Conservation (phyloP, 352 stramenopile species). For the Phytophthora tentaculata region DNA sequence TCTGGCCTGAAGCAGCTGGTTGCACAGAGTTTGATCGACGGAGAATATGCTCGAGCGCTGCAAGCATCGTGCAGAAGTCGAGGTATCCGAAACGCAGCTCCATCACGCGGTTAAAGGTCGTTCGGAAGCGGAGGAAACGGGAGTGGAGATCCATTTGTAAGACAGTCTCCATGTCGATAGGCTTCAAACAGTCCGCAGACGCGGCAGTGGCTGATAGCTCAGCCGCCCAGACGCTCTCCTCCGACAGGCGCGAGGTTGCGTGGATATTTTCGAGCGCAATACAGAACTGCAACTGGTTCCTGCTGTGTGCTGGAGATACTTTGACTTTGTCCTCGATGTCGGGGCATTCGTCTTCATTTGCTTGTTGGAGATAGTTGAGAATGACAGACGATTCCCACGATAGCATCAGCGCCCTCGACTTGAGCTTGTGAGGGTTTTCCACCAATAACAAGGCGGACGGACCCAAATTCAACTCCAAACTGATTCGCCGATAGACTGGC, state of each 20-base stretch:
- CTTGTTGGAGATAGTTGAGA: conserved; percentile 65
- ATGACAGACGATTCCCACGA: conserved; percentile 77
- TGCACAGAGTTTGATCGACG: conserved; percentile 32
- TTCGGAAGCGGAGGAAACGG: conserved; percentile 67
- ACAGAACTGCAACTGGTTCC: conserved; percentile 70
- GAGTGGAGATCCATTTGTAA: conserved; percentile 74
- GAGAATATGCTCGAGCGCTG: conserved; percentile 67
- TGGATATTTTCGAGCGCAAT: conserved; percentile 73
- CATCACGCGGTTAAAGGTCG: conserved; percentile 79
- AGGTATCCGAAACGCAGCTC: conserved; percentile 86
- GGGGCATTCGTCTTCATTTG: conserved; percentile 43
- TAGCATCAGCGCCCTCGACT: conserved; percentile 81
- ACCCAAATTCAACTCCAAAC: conserved; percentile 66
- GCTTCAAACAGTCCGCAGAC: conserved; percentile 81
- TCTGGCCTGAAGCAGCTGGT: conserved; percentile 17
- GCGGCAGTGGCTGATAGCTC: conserved; percentile 46
- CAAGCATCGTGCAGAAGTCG: conserved; percentile 76
- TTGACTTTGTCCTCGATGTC: conserved; percentile 19
- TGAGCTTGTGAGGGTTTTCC: conserved; percentile 69
- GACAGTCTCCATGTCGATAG: conserved; percentile 70
- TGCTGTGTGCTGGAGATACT: conserved; percentile 32
- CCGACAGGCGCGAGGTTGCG: conserved; percentile 74
- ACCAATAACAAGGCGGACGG: conserved; percentile 75
- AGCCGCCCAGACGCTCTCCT: conserved; percentile 72
- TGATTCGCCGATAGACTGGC: conserved; percentile 52